Percentiles rank a stretch among this genome's conserved stretches.
These are phyloP conservation scores for Claviceps lovelessii DNA, from an alignment of 2,329 filamentous ascomycete genomes.

Conservation along the genomic window DNA sequence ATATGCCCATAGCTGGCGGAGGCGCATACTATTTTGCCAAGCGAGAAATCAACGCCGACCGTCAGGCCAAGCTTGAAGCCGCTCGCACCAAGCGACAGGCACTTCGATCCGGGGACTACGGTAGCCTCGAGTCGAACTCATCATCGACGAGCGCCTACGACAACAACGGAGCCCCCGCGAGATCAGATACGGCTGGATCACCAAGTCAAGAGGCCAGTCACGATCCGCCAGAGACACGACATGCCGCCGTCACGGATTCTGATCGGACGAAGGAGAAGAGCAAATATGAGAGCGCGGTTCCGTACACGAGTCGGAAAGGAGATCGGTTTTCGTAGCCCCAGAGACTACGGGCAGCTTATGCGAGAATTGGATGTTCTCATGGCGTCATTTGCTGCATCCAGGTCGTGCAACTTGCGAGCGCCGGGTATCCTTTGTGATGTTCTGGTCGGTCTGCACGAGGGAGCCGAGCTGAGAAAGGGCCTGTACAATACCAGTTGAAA, in stretches of 20 bases:
- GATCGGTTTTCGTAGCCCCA: constrained; percentile 57
- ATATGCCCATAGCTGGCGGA: constrained; percentile 51
- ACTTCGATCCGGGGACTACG: constrained; percentile 39
- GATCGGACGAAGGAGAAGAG: constrained; percentile 61
- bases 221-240: constrained; percentile 76
- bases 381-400: too few species aligned
- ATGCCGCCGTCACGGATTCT: constrained; percentile 58
- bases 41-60: constrained; percentile 82
- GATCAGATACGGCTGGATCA: constrained; percentile 42
- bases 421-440: not conserved
- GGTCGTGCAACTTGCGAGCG: not conserved
- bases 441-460: not conserved
- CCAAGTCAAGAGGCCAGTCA: constrained; percentile 58
- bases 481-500: not conserved
- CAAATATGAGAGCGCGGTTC: constrained; percentile 71
- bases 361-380: not conserved
- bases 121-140: constrained; percentile 21
- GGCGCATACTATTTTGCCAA: constrained; percentile 96
- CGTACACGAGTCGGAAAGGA: constrained; percentile 67
- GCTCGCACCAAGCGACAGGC: constrained; percentile 49
- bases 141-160: constrained; percentile 18
- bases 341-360: not conserved
- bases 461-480: not conserved
- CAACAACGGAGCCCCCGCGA: constrained; percentile 34
- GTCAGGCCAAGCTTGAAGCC: constrained; percentile 55